Evolutionary conservation across 2,329 filamentous ascomycete genomes (phyloP).

Genomic region (Thelonectria olida): DNA sequence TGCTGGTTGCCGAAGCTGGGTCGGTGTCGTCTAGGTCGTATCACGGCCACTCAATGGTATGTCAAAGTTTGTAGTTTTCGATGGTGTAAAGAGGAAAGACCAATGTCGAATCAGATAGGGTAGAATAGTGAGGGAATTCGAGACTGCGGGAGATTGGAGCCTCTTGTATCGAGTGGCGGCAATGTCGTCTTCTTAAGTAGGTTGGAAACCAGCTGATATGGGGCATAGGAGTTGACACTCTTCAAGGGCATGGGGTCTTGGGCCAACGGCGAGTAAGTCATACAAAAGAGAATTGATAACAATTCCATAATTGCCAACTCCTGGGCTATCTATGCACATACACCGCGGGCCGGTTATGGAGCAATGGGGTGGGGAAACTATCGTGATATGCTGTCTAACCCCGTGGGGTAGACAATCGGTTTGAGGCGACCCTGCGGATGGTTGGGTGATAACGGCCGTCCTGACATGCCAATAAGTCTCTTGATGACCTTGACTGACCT

Average conservation of each 20-base stretch:
- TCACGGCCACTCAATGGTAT: too few species aligned
- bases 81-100: too few species aligned
- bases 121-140: not conserved
- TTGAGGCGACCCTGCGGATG: not conserved
- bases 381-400: not conserved
- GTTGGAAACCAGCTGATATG: not conserved
- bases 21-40: too few species aligned
- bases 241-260: not conserved
- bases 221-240: not conserved
- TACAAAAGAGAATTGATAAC: not conserved
- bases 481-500: not conserved
- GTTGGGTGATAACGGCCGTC: not conserved
- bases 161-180: not conserved
- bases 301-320: not conserved
- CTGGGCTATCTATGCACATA: not conserved
- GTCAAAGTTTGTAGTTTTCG: too few species aligned
- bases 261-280: not conserved
- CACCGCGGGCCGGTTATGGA: not conserved
- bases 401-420: not conserved
- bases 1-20: too few species aligned
- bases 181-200: not conserved
- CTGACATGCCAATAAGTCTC: not conserved
- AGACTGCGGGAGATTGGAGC: not conserved
- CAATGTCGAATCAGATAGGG: too few species aligned
- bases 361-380: not conserved